phyloP scores from a whole-genome alignment of 371 early-diverging fungal genomes.

The Circinella umbellata region DNA sequence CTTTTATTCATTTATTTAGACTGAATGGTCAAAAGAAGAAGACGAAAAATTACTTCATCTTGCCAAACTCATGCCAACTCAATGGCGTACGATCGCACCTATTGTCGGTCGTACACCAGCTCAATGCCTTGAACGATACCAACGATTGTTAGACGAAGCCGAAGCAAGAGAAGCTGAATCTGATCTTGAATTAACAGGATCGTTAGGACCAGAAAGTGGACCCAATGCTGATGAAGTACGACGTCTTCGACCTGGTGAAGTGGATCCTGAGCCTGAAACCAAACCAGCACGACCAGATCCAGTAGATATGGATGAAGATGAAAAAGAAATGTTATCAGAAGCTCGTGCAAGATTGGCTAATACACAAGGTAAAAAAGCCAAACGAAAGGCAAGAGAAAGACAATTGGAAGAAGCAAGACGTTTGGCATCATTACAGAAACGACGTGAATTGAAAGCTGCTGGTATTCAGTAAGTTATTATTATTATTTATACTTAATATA shows the following conservation, averaged over 20 bases:
- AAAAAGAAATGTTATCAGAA: slow-evolving; percentile 98
- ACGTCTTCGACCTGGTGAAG: slow-evolving; percentile 92
- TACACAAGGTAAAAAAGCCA: slow-evolving; percentile 98
- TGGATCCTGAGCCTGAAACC: slow-evolving; percentile 96
- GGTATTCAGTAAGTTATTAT: slow-evolving; percentile 78
- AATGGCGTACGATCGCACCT: slow-evolving; percentile 98
- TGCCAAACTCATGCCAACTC: slow-evolving; percentile 98
- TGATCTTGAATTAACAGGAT: slow-evolving; percentile 72
- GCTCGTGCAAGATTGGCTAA: slow-evolving; percentile 98
- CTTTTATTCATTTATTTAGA: slow-evolving; percentile 43
- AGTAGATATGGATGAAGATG: slow-evolving; percentile 99
- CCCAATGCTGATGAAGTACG: slow-evolving; percentile 82
- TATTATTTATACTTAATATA: not conserved
- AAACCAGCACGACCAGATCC: slow-evolving; percentile 98
- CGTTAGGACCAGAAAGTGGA: slow-evolving; percentile 71
- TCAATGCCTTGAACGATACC: slow-evolving; percentile 97
- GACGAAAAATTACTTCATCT: slow-evolving; percentile 97
- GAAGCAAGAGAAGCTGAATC: slow-evolving; percentile 72
- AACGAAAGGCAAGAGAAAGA: slow-evolving; percentile 97
- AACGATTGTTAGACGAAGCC: slow-evolving; percentile 94
- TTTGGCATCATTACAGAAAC: slow-evolving; percentile 89
- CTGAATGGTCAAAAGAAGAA: slow-evolving; percentile 98
- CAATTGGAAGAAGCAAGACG: slow-evolving; percentile 96
- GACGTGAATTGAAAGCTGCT: slow-evolving; percentile 95
- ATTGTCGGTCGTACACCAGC: slow-evolving; percentile 98